Evolutionary conservation across 78 protist genomes (phyloP).

Genomic region (Isochrysis galbana): DNA sequence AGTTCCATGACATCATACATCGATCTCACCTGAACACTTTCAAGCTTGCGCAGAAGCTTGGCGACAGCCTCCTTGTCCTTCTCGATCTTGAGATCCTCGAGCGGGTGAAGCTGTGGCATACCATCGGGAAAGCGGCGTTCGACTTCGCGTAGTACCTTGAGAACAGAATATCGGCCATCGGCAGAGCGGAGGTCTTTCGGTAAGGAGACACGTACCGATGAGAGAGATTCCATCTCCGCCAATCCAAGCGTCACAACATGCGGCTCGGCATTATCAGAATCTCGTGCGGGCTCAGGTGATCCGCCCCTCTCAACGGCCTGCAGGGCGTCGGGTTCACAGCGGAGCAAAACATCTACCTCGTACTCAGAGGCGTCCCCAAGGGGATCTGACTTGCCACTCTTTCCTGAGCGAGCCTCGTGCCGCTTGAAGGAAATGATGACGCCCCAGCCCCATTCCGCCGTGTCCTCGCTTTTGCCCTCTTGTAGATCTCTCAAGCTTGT

Average conservation of each 20-base stretch:
- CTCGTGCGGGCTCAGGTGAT: background rate
- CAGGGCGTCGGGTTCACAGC: background rate
- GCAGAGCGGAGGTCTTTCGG: slow-evolving; percentile 4
- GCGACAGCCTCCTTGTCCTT: background rate
- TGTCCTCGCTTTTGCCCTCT: background rate
- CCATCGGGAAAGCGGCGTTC: slow-evolving; percentile 57
- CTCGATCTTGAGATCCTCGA: slow-evolving; percentile 69
- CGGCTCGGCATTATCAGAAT: background rate
- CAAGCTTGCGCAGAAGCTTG: background rate
- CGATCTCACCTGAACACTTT: background rate
- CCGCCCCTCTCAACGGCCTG: slow-evolving; percentile 26
- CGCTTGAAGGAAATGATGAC: slow-evolving; percentile 41
- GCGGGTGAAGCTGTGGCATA: slow-evolving; percentile 85
- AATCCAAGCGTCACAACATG: background rate
- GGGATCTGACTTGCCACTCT: background rate
- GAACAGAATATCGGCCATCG: slow-evolving; percentile 12
- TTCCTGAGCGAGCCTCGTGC: background rate
- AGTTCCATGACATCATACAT: background rate
- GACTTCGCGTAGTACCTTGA: slow-evolving; percentile 7
- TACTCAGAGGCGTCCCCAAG: background rate
- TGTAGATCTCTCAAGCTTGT: background rate
- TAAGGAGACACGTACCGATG: background rate
- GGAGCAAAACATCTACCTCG: slow-evolving; percentile 52
- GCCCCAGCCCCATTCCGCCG: slow-evolving; percentile 85
- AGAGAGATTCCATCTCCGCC: background rate